Percentiles rank a stretch among this genome's conserved stretches.
Evolutionary conservation across 2,329 filamentous ascomycete genomes (phyloP).

Genomic region (Rhynchosporium graminicola): DNA sequence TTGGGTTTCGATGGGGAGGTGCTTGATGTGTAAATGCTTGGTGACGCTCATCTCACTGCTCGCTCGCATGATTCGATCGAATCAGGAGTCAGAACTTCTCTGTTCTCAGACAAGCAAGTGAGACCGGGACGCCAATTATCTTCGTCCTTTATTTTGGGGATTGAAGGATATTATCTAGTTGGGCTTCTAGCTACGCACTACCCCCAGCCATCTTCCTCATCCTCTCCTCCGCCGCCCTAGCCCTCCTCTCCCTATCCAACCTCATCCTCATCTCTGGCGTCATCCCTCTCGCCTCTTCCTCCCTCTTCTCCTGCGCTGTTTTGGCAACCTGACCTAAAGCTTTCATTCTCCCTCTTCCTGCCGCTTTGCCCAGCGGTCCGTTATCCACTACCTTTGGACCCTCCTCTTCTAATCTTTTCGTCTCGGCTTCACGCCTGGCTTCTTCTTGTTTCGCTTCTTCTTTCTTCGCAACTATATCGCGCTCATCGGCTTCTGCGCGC

Average conservation of each 20-base stretch:
- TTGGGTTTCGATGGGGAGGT: no score
- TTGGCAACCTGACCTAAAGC: conserved; percentile 62
- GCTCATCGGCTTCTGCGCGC: conserved; percentile 68
- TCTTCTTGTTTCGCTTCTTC: conserved; percentile 69
- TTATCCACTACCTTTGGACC: conserved; percentile 56
- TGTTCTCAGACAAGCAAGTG: no score
- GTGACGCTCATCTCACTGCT: no score
- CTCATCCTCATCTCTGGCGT: conserved; percentile 83
- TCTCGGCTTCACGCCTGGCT: conserved; percentile 71
- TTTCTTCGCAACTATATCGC: conserved; percentile 68
- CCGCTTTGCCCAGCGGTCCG: conserved; percentile 41
- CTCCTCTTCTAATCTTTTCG: conserved; percentile 69
- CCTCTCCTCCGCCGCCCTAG: conserved; percentile 88
- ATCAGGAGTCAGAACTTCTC: no score
- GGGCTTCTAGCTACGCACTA: background rate
- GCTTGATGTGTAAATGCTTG: no score
- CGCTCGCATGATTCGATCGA: no score
- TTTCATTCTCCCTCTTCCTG: conserved; percentile 52
- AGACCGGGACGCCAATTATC: no score
- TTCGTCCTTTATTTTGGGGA: no score
- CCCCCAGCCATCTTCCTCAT: conserved; percentile 50
- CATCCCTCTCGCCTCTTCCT: conserved; percentile 81
- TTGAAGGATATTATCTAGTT: no score
- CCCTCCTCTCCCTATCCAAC: conserved; percentile 84
- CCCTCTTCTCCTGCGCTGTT: conserved; percentile 76